phyloP scores from a whole-genome alignment of 495 filamentous ascomycete species.

The Aspergillus wentii region DNA sequence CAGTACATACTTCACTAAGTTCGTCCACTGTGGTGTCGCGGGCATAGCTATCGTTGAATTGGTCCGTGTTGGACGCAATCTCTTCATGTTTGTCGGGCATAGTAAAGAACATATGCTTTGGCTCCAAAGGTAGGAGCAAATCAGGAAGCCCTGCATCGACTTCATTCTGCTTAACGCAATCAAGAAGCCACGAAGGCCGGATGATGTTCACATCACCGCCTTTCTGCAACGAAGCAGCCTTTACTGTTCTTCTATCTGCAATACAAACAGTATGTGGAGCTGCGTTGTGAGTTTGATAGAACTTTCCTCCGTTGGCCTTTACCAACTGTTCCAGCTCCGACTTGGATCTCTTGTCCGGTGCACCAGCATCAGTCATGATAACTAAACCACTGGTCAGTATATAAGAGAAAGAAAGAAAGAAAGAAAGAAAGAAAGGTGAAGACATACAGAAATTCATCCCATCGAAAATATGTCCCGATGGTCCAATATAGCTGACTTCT shows the following conservation, averaged over 20 bases:
- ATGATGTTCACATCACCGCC: constrained; percentile 64
- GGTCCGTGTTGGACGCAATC: constrained; percentile 57
- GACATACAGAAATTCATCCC: constrained; percentile 72
- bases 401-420: background rate
- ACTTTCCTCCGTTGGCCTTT: constrained; percentile 80
- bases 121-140: constrained; percentile 65
- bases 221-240: constrained; percentile 78
- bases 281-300: constrained; percentile 68
- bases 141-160: constrained; percentile 53
- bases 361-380: constrained; percentile 56
- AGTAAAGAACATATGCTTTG: constrained; percentile 58
- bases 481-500: constrained; percentile 49
- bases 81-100: constrained; percentile 37
- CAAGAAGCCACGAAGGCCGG: constrained; percentile 76
- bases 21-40: constrained; percentile 65
- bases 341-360: constrained; percentile 66
- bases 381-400: constrained; percentile 28
- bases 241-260: constrained; percentile 80
- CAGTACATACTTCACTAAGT: constrained; percentile 51
- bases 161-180: constrained; percentile 67
- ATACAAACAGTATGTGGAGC: constrained; percentile 60
- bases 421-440: background rate
- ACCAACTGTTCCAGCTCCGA: constrained; percentile 78
- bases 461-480: constrained; percentile 60
- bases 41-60: constrained; percentile 78